Evolutionary conservation across 2,329 filamentous ascomycete species (phyloP), one percentile per base, ranked within the genome.

Genomic region (Aspergillus nomiae): DNA sequence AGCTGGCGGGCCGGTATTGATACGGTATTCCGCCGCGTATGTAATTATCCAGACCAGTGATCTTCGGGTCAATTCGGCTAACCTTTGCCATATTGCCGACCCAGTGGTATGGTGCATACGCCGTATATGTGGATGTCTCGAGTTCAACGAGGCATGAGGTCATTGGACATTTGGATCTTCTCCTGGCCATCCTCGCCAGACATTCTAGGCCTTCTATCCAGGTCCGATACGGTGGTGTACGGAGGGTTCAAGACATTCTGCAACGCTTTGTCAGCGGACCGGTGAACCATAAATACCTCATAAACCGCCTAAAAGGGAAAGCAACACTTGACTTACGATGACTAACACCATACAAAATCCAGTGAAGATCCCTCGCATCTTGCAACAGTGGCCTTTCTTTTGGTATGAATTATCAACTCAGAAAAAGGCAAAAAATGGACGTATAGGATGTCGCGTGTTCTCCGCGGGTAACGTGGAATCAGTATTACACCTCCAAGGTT

Each of bases 1-100:
- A 68, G 66, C 65, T 67, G 67, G 57, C 66, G 65, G 65, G 51
- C 65, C 68, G 69, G 65, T 67, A 65, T 65, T 51, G 55, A 62
- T 67, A 70, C 69, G 56, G 67, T 70, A 66, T 56, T 45, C 21
- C 63, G 32, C 58, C 56, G 65, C 63, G 60, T 66, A 68, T 65
- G 60, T 66, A 67, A 68, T 66, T 63, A 64, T 61, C 61, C 67
- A 43, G 55, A 56, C 58, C 63, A 64, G 60, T 59, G 56, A 65
- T 50, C 55, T 21, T 61, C 63, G 65, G 63, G 56, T 63, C 58
- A 65, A 59, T 58, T 67, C 67, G 64, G 67, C 61, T 67, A 64
- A 65, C 55, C 41, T 26, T 55, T 61, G 41, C 58, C 61, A 58
- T 56, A 56, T 60, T 61, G 57, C 58, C 63, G 60, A 54, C 59